These are phyloP conservation scores for Thelonectria discophora DNA, from an alignment of 2,329 filamentous ascomycete genomes.

Conservation along the genomic window DNA sequence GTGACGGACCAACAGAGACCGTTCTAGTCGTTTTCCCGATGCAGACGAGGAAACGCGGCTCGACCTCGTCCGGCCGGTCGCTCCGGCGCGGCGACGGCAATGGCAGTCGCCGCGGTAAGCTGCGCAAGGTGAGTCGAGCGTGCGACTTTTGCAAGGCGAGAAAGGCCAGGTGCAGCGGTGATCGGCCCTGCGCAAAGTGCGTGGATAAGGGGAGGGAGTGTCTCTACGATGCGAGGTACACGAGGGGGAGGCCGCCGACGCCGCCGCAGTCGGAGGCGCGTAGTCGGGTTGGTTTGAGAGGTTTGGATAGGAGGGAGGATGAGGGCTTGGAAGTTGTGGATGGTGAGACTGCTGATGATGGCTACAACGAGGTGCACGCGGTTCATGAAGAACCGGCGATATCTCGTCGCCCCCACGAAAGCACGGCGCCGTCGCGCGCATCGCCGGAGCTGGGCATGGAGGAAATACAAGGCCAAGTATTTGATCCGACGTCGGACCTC, in stretches of 20 bases:
- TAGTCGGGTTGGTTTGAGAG: neutral
- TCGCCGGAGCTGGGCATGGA: conserved; percentile 58
- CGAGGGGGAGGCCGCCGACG: conserved; percentile 46
- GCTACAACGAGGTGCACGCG: neutral
- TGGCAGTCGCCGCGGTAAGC: conserved; percentile 28
- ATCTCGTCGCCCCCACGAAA: conserved; percentile 41
- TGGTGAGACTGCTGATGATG: neutral
- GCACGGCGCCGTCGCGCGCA: conserved; percentile 48
- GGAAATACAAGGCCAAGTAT: conserved; percentile 62
- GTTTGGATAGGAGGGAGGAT: neutral
- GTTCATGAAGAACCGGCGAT: neutral
- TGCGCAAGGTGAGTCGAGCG: conserved; percentile 46
- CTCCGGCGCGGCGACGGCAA: neutral
- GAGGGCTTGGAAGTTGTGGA: neutral
- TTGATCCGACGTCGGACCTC: conserved; percentile 60
- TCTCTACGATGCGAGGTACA: conserved; percentile 46
- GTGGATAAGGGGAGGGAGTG: conserved; percentile 40
- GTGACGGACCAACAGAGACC: neutral
- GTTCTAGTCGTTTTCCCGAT: conserved; percentile 2
- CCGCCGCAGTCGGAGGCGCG: conserved; percentile 37
- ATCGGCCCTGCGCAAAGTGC: conserved; percentile 47
- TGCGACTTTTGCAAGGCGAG: conserved; percentile 44
- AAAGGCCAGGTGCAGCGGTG: conserved; percentile 43
- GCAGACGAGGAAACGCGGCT: conserved; percentile 12
- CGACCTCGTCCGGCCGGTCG: conserved; percentile 4